Conservation (phyloP, 2,329 filamentous ascomycete species). For the Pseudogymnoascus pannorum region DNA sequence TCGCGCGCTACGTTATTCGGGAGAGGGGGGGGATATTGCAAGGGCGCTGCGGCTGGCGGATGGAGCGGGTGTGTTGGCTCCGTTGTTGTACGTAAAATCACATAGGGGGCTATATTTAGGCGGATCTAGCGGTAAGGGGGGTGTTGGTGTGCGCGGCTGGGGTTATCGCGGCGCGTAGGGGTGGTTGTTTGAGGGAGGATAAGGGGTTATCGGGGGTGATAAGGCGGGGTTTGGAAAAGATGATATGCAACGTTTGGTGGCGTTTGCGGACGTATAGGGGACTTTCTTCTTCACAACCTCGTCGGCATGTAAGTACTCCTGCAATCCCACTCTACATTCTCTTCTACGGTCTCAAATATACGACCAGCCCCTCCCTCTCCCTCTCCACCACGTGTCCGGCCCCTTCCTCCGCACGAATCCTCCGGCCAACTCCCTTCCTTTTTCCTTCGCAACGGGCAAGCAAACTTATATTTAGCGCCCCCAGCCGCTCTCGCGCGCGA, state of each 20-base stretch:
- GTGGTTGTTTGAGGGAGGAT: not conserved
- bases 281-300: not conserved
- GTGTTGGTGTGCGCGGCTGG: not conserved
- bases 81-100: not conserved
- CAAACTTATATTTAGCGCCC: not conserved
- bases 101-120: not conserved
- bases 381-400: not conserved
- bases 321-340: not conserved
- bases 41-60: not conserved
- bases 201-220: not conserved
- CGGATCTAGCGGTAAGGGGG: not conserved
- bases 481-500: not conserved
- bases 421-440: not conserved
- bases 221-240: not conserved
- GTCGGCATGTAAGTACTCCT: not conserved
- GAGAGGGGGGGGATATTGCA: not conserved
- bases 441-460: not conserved
- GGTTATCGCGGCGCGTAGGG: not conserved
- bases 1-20: not conserved
- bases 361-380: too few relatives aligned
- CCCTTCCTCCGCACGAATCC: not conserved
- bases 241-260: too few relatives aligned
- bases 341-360: too few relatives aligned
- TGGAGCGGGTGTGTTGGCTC: not conserved
- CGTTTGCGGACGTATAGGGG: not conserved